Percentiles rank a stretch among this genome's conserved stretches.
Evolutionary conservation across 768 basidiomycete genomes (phyloP).

Genomic region (Mrakia gelida): DNA sequence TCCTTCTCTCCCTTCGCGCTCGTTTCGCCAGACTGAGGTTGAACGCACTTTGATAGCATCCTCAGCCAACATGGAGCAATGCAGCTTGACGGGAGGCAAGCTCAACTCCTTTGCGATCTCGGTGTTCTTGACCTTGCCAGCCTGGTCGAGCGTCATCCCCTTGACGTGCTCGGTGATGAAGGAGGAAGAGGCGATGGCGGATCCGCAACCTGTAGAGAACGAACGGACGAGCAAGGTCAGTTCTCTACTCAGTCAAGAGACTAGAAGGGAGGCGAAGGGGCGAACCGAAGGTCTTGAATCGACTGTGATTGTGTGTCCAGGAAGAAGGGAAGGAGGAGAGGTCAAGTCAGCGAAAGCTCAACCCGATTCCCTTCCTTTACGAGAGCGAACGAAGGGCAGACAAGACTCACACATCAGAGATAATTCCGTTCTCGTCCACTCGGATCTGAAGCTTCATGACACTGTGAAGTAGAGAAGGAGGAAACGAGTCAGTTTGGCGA

Average conservation of each 20-base stretch:
- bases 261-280: too few species aligned
- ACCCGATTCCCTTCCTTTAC: too few species aligned
- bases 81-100: constrained; percentile 82
- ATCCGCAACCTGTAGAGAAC: constrained; percentile 59
- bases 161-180: constrained; percentile 99
- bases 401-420: constrained; percentile 66
- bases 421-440: constrained; percentile 85
- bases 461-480: neutral
- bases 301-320: neutral
- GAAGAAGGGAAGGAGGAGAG: neutral
- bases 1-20: neutral
- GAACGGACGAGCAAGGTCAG: too few species aligned
- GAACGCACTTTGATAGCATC: constrained; percentile 70
- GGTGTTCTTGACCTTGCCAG: constrained; percentile 95
- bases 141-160: constrained; percentile 87
- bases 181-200: constrained; percentile 86
- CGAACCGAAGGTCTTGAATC: constrained; percentile 24
- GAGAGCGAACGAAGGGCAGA: too few species aligned
- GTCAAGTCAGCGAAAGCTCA: neutral
- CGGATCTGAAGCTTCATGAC: constrained; percentile 99
- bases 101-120: constrained; percentile 97
- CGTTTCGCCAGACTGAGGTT: neutral
- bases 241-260: too few species aligned
- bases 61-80: constrained; percentile 77
- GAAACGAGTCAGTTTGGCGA: constrained; percentile 1